These are phyloP conservation scores for Penicillium mononematosum DNA, from an alignment of 495 filamentous ascomycete species.

Conservation along the genomic window DNA sequence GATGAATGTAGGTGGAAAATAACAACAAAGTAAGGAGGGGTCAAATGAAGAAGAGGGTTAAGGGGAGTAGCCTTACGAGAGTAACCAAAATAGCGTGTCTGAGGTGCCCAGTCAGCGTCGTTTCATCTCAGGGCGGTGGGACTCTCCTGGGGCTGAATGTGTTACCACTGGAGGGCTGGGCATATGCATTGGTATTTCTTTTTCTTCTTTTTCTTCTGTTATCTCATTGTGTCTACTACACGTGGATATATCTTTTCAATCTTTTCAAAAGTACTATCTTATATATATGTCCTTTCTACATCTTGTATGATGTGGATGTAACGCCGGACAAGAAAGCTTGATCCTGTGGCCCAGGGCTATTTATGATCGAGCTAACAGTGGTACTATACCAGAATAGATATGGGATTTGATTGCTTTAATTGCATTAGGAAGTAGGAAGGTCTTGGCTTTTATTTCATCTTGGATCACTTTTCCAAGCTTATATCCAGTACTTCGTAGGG, in stretches of 20 bases:
- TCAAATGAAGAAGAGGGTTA: conserved; percentile 25
- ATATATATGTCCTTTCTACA: background rate
- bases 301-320: background rate
- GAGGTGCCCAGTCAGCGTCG: conserved; percentile 18
- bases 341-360: background rate
- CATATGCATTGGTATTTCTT: no score
- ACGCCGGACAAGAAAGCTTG: conserved; percentile 1
- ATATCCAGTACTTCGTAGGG: background rate
- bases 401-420: background rate
- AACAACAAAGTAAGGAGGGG: conserved; percentile 18
- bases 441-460: background rate
- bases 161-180: background rate
- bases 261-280: background rate
- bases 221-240: no score
- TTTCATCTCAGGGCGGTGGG: conserved; percentile 16
- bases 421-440: conserved; percentile 7
- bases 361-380: background rate
- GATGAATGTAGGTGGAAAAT: conserved; percentile 24
- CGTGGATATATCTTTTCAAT: no score
- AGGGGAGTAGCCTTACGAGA: conserved; percentile 29
- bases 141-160: conserved; percentile 11
- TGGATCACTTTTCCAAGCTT: background rate
- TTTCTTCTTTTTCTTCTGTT: no score
- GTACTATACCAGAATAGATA: background rate
- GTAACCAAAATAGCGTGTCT: conserved; percentile 20